phyloP scores from a whole-genome alignment of 139 green algal genomes.

The Chlorella sp. region DNA sequence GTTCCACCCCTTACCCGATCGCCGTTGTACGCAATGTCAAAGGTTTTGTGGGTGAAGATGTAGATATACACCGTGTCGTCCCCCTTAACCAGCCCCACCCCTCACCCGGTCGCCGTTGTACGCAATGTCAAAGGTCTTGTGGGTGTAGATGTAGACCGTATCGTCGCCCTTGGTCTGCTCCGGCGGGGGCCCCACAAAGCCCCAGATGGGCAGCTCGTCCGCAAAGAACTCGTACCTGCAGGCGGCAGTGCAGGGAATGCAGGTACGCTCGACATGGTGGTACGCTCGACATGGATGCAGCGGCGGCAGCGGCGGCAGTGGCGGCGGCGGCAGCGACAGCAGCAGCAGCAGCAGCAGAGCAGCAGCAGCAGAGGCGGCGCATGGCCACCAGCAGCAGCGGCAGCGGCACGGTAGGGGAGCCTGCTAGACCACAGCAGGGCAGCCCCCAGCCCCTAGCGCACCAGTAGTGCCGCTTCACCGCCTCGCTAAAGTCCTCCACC shows the following conservation, averaged over 20 bases:
- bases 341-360: too few relatives aligned
- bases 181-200: constrained; percentile 83
- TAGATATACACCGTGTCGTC: constrained; percentile 56
- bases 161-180: constrained; percentile 56
- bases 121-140: constrained; percentile 92
- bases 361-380: too few relatives aligned
- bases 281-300: not conserved
- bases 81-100: constrained; percentile 29
- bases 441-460: too few relatives aligned
- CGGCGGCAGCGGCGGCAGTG: too few relatives aligned
- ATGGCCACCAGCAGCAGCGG: too few relatives aligned
- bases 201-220: constrained; percentile 95
- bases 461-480: constrained; percentile 85
- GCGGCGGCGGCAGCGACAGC: too few relatives aligned
- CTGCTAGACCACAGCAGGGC: too few relatives aligned
- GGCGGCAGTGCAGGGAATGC: not conserved
- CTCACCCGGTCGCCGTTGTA: constrained; percentile 91
- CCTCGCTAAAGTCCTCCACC: constrained; percentile 74
- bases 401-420: too few relatives aligned
- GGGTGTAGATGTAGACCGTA: constrained; percentile 89
- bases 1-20: constrained; percentile 74
- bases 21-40: constrained; percentile 95
- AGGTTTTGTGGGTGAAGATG: constrained; percentile 94
- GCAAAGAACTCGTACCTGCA: constrained; percentile 95
- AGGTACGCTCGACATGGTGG: too few relatives aligned